Evolutionary conservation across 371 early-diverging fungal genomes (phyloP), one percentile per base, ranked within the genome.

Genomic region (Actinomucor elegans): DNA sequence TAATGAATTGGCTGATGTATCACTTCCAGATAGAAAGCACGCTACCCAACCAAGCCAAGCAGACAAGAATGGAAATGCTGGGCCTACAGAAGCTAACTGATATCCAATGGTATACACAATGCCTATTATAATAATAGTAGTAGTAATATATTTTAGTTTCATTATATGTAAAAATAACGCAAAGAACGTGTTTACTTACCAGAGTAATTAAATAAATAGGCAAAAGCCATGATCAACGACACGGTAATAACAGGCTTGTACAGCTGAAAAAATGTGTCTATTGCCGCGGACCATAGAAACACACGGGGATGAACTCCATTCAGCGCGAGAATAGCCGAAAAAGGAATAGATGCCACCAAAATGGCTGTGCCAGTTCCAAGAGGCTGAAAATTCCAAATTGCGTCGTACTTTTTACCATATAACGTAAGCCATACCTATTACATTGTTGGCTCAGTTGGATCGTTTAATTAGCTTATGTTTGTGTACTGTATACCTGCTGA

Each of bases 11-110:
- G 66, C 69, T 2, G 68, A 69, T 2, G 72, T 73, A 41, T 71
- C 77, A 46, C 74, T 73, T 7, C 70, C 72, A n/a, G 69, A 69
- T 14, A 77, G 45, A 61, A 77, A 77, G 38, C 69, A 77, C 0
- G 71, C 73, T 5, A 71, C 21, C 73, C 73, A 77, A 17, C 73
- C 71, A 12, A 71, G 42, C 66, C 65, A 77, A 8, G 71, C 71
- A 7, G 74, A 71, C 9, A 73, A 34, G 57, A 77, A 71, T 0
- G 77, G 74, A 55, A 77, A 77, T 3, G 70, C 68, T 6, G 48
- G 43, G 4, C 72, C 70, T 10, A 77, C 68, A 20, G 67, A 69
- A 12, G 74, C 60, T 11, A 69, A 48, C 4, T 69, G 65, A 26
- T 67, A 59, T 11, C 74, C 74, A 18, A 73, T 64, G 0, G 74